Base-by-base conservation (phyloP, 345 rosid species). In the Ceriops tagal region DNA sequence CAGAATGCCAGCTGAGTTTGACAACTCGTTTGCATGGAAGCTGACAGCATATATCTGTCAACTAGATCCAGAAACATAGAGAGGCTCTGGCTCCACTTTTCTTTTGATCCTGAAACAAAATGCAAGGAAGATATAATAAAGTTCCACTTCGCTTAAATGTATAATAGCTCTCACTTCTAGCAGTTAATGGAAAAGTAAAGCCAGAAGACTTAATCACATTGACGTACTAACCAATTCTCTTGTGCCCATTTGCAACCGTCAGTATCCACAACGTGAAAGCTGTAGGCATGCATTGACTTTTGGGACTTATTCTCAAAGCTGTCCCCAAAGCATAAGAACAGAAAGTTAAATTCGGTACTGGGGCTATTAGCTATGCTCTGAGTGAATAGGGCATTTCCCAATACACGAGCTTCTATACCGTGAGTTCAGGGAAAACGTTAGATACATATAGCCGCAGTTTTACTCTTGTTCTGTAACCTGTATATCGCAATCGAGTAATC, bases 231-330 rank as follows among this genome's bases (percentile, higher is more conserved):
- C 98, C 96, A 93, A 80, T 93, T 93, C 56, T 86, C 91, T 79
- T 75, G 62, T 20, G 92, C 85, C 98, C 97, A 93, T 73, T 85
- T 88, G 84, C 95, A 92, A 68, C 92, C 93, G 70, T 82, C 92
- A 69, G 98, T 87, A 76, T 93, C 96, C 53, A 91, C 95, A 49
- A 82, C 92, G 66, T 93, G 98, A 85, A 83, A 75, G 85, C 98
- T 93, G 81, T 89, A 91, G 27, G 97, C 96, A 84, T 91, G 98
- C 79, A 96, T 86, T 67, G 96, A 90, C 71, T 88, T 84, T 15
- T 82, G 24, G 61, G 96, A 92, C 58, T 77, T 85, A 75, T 93
- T 93, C 83, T 91, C 96, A 51, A 89, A 89, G 79, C 97, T 93
- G 75, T 53, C 52, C 52, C 52, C 28, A 66, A 64, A 21, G 34